These are phyloP conservation scores for Fusarium ramigenum DNA, from an alignment of 2,329 filamentous ascomycete species.

Conservation along the genomic window DNA sequence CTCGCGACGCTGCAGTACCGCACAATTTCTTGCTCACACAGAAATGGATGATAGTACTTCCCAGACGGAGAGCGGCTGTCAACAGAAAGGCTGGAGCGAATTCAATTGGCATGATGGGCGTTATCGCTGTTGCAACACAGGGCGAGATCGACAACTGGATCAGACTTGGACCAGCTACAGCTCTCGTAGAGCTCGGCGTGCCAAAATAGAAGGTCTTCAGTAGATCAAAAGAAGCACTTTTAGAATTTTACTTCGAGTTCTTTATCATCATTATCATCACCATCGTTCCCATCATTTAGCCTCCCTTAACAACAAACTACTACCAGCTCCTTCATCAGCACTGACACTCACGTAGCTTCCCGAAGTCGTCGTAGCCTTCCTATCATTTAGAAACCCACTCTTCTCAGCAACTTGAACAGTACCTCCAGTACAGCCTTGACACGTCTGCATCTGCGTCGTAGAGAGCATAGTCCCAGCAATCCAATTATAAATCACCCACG, in stretches of 20 bases:
- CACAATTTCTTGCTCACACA: background rate
- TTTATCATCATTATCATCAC: background rate
- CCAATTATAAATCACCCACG: slow-evolving; percentile 18
- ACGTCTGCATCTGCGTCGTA: background rate
- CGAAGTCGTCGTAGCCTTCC: background rate
- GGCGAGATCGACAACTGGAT: background rate
- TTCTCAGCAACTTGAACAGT: background rate
- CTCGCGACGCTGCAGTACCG: background rate
- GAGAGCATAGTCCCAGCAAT: slow-evolving; percentile 1
- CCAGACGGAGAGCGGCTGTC: background rate
- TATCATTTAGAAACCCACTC: background rate
- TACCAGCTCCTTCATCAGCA: background rate
- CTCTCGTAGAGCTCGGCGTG: background rate
- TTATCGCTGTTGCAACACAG: background rate
- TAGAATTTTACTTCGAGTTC: background rate
- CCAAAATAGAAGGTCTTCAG: background rate
- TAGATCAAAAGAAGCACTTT: accelerated
- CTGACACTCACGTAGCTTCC: background rate
- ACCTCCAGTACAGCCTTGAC: background rate
- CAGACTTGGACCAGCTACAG: background rate
- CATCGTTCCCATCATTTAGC: background rate
- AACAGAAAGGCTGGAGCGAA: background rate
- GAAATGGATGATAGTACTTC: background rate
- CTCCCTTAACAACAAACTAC: accelerated
- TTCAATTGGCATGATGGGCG: background rate